Conservation (phyloP, 1,284 basidiomycete species). For the Hemileia vastatrix region DNA sequence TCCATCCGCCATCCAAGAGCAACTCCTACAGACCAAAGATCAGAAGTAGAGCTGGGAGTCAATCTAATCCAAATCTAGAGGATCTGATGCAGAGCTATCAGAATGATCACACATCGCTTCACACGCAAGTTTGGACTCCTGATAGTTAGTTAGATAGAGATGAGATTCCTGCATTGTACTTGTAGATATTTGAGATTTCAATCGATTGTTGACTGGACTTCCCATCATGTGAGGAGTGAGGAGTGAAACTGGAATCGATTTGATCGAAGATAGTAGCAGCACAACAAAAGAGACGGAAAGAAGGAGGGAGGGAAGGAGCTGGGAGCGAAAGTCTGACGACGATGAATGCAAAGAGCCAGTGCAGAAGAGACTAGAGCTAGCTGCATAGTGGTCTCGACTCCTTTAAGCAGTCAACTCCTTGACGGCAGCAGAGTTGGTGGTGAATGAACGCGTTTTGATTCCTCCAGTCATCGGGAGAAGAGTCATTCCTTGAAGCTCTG, state of each 20-base stretch:
- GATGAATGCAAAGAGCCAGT: neutral
- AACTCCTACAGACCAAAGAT: constrained; percentile 31
- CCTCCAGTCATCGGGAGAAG: constrained; percentile 39
- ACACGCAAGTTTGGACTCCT: constrained; percentile 10
- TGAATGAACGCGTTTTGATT: too few relatives aligned
- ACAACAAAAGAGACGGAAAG: too few relatives aligned
- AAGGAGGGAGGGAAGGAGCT: too few relatives aligned
- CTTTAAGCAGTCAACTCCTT: neutral
- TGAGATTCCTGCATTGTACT: neutral
- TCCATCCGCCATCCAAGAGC: constrained; percentile 31
- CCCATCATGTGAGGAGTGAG: constrained; percentile 25
- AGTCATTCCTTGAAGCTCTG: constrained; percentile 35
- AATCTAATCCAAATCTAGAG: constrained; percentile 22
- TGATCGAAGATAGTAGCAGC: constrained; percentile 2
- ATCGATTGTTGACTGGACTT: constrained; percentile 1
- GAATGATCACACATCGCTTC: constrained; percentile 2
- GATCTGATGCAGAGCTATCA: constrained; percentile 24
- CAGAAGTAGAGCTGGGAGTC: constrained; percentile 24
- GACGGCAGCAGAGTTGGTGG: neutral
- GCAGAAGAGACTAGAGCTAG: neutral
- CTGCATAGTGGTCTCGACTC: neutral
- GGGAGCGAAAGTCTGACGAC: neutral
- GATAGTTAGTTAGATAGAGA: neutral
- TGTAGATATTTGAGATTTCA: neutral
- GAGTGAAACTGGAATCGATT: constrained; percentile 22